A percentile compares a stretch with the other conserved stretches of the same genome.
Evolutionary conservation across 306 rosid species (phyloP).

Genomic region (Nissolia schottii): DNA sequence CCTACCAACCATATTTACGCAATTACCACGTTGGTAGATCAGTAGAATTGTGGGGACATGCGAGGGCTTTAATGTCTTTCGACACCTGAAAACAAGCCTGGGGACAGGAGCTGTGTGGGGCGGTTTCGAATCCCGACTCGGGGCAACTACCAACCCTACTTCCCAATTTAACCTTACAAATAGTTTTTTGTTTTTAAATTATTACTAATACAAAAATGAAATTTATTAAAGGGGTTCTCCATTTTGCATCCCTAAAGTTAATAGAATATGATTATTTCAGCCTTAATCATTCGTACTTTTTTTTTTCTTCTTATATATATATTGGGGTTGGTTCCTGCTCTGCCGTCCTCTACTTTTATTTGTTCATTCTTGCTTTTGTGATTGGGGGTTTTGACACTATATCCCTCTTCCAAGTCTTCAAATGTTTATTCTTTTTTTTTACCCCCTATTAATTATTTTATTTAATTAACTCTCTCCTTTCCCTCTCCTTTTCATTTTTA

Average conservation of each 20-base stretch:
- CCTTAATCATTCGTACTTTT: constrained; percentile 38
- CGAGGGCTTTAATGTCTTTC: not conserved
- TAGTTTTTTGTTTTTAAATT: not conserved
- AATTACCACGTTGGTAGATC: not conserved
- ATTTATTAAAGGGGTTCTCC: constrained; percentile 31
- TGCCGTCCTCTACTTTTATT: constrained; percentile 33
- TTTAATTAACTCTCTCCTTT: not conserved
- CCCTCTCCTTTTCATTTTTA: not conserved
- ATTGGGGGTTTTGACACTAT: constrained; percentile 35
- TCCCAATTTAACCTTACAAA: not conserved
- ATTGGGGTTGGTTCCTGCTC: not conserved
- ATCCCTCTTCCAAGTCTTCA: constrained; percentile 35
- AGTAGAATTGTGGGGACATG: not conserved
- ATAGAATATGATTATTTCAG: constrained; percentile 29
- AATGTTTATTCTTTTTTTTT: constrained; percentile 22
- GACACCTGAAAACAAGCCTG: not conserved
- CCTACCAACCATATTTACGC: not conserved
- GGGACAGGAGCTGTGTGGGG: not conserved
- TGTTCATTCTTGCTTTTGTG: constrained; percentile 18
- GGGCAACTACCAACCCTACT: not conserved
- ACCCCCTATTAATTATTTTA: not conserved
- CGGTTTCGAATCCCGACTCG: constrained; percentile 22
- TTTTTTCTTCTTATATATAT: too few species aligned
- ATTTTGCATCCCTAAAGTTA: constrained; percentile 38
- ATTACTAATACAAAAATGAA: not conserved